Conservation (phyloP, 2,329 filamentous ascomycete genomes). For the Trichoderma endophyticum region DNA sequence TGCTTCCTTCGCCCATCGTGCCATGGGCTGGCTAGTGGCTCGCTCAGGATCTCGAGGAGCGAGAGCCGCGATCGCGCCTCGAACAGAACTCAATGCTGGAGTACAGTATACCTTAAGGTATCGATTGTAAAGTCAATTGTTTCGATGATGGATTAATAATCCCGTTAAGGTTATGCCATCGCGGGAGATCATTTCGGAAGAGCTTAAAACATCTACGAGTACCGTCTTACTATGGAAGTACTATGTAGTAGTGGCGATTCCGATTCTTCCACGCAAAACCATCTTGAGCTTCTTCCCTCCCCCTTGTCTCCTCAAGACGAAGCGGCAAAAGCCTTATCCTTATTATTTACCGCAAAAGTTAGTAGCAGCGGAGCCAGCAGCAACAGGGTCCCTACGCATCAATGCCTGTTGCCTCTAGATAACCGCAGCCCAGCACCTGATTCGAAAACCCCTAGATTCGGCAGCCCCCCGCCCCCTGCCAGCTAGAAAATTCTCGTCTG, state of each 20-base stretch:
- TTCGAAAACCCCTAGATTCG: neutral
- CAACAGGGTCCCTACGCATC: neutral
- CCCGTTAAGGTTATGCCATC: neutral
- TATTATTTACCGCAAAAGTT: neutral
- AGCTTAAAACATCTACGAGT: neutral
- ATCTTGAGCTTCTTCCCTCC: neutral
- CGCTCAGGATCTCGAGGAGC: neutral
- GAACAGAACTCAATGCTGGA: neutral
- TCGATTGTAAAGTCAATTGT: neutral
- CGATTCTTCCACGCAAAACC: neutral
- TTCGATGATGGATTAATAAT: neutral
- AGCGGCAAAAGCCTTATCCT: neutral
- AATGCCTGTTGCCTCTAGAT: neutral
- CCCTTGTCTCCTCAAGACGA: neutral
- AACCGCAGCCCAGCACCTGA: neutral
- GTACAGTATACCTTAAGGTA: too few relatives aligned
- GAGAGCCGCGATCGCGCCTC: neutral
- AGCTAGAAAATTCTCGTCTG: neutral
- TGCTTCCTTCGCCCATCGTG: neutral
- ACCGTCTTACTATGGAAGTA: neutral
- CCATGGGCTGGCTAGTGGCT: neutral
- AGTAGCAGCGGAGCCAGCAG: neutral
- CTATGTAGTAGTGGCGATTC: neutral
- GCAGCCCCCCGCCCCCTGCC: neutral
- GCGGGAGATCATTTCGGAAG: neutral